Conservation (phyloP, 192 early-diverging fungal species). For the Gonapodya prolifera region DNA sequence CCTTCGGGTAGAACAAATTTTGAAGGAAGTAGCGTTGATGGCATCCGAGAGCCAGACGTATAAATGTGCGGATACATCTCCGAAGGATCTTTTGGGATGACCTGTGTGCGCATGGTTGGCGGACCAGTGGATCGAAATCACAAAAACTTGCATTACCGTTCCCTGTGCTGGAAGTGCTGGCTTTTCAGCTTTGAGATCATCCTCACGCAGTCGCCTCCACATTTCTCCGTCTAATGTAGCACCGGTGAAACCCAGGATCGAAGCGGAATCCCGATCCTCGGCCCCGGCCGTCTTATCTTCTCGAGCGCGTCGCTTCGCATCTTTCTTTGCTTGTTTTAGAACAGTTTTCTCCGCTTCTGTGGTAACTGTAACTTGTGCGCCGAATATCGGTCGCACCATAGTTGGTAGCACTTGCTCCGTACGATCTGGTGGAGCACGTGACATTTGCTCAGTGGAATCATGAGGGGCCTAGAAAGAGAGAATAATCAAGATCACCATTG, state of each 20-base stretch:
- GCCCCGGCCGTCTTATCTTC: neutral
- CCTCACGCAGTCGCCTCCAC: neutral
- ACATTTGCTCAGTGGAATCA: neutral
- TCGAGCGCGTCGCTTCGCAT: neutral
- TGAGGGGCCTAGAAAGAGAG: neutral
- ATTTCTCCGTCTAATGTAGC: neutral
- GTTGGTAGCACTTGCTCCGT: neutral
- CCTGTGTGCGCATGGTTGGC: neutral
- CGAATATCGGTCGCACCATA: neutral
- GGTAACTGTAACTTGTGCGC: neutral
- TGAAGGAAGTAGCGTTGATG: neutral
- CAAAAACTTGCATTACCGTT: neutral
- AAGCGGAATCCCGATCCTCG: constrained; percentile 37
- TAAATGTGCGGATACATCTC: constrained; percentile 2
- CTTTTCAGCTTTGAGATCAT: constrained; percentile 38
- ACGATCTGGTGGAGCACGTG: neutral
- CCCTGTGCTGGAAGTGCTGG: constrained; percentile 49
- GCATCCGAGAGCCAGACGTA: neutral
- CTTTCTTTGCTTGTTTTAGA: neutral
- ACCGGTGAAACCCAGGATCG: constrained; percentile 46
- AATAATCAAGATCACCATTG: neutral
- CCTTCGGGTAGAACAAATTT: constrained; percentile 6
- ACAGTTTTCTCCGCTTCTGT: neutral
- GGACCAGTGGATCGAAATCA: neutral
- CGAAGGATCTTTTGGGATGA: neutral